Evolutionary conservation across 768 basidiomycete species (phyloP).

Genomic region (Boletus rubroflammeus): DNA sequence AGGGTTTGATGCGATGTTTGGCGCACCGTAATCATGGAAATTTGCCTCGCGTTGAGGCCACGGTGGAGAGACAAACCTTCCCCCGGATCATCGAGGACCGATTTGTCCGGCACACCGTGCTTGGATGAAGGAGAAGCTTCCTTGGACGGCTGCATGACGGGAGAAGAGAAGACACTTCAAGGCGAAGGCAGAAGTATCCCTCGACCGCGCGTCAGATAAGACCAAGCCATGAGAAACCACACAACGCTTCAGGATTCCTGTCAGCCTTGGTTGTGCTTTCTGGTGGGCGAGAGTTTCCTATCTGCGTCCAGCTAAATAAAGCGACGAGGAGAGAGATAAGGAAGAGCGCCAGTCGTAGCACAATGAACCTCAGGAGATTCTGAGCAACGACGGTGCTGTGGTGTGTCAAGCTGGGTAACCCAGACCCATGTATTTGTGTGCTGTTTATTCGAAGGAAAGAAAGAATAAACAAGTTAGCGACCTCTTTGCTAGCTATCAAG

Average conservation of each 20-base stretch:
- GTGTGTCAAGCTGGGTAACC: neutral
- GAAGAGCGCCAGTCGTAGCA: neutral
- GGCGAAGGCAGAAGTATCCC: neutral
- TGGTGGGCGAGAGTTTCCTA: neutral
- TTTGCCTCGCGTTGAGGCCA: conserved; percentile 49
- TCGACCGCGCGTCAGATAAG: neutral
- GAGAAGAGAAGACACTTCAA: neutral
- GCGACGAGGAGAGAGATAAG: neutral
- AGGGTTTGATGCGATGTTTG: neutral
- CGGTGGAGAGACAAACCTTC: conserved; percentile 41
- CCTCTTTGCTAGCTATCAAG: neutral
- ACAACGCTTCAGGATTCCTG: neutral
- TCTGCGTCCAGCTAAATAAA: neutral
- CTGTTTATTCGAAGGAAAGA: neutral
- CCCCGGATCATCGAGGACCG: conserved; percentile 34
- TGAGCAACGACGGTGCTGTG: neutral
- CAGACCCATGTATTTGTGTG: neutral
- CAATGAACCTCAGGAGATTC: neutral
- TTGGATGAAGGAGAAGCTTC: neutral
- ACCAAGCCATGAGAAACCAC: neutral
- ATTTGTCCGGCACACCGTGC: neutral
- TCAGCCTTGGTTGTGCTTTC: neutral
- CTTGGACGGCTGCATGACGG: neutral
- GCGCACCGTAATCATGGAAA: conserved; percentile 53
- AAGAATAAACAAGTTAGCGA: neutral